phyloP scores from a whole-genome alignment of 441 rosid species.

The Adansonia madagascariensis region DNA sequence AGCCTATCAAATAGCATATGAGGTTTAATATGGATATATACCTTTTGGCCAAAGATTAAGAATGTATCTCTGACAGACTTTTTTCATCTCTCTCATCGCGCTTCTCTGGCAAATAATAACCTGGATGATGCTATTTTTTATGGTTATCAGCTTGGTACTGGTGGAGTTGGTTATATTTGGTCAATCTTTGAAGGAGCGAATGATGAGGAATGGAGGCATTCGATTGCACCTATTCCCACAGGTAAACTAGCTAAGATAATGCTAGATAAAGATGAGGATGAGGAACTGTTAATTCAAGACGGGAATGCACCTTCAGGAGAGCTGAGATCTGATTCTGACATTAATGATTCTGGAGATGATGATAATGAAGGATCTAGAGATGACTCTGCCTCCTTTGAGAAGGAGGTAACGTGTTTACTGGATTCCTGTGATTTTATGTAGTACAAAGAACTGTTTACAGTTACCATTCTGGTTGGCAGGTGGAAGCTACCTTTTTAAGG shows the following conservation, averaged over 20 bases:
- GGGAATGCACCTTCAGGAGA: constrained; percentile 70
- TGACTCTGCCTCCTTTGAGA: constrained; percentile 72
- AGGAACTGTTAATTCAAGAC: constrained; percentile 52
- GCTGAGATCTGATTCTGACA: constrained; percentile 51
- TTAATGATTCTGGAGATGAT: constrained; percentile 54
- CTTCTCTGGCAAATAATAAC: background rate
- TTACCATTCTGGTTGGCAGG: constrained; percentile 47
- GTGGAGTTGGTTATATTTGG: constrained; percentile 94
- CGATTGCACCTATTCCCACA: constrained; percentile 89
- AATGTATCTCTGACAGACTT: background rate
- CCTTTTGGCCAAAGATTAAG: no score
- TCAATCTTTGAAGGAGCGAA: constrained; percentile 67
- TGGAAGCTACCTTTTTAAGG: constrained; percentile 92
- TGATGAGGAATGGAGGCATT: constrained; percentile 97
- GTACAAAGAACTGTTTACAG: constrained; percentile 26
- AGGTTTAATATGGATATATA: background rate
- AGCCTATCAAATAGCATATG: background rate
- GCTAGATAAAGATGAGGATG: constrained; percentile 69
- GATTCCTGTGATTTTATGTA: constrained; percentile 12
- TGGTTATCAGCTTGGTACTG: constrained; percentile 70
- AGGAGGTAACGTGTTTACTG: constrained; percentile 56
- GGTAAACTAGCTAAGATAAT: constrained; percentile 69
- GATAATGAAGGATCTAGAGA: constrained; percentile 61
- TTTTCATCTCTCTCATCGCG: background rate
- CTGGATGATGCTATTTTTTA: background rate